Conservation (phyloP, 441 rosid genomes). For the Corymbia calophylla region DNA sequence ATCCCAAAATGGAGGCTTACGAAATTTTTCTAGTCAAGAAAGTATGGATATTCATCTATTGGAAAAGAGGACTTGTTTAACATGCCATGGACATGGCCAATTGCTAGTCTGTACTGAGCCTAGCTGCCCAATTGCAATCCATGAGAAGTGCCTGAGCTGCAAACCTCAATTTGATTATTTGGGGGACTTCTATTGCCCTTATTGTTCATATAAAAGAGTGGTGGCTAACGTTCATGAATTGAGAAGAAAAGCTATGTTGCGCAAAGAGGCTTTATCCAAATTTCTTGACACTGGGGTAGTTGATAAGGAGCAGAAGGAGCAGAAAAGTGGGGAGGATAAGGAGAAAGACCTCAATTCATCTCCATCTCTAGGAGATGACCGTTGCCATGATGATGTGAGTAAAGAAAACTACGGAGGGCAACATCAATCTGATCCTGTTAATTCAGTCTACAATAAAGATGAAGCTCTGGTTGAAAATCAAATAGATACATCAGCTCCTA, state of each 20-base stretch:
- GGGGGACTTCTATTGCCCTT: conserved; percentile 50
- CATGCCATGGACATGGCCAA: conserved; percentile 20
- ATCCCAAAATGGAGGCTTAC: neutral
- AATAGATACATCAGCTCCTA: neutral
- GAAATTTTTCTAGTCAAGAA: neutral
- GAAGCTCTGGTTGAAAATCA: neutral
- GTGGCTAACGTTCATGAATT: conserved; percentile 12
- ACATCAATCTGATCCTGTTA: neutral
- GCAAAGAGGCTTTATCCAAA: conserved; percentile 16
- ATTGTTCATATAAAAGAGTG: conserved; percentile 45
- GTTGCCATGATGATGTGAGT: neutral
- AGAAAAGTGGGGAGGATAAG: neutral
- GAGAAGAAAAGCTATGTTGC: conserved; percentile 23
- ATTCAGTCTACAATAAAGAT: neutral
- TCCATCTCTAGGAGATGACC: neutral
- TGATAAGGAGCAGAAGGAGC: conserved; percentile 1
- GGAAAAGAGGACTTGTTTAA: conserved; percentile 20
- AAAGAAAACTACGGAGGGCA: neutral
- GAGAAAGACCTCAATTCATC: neutral
- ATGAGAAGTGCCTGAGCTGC: conserved; percentile 22
- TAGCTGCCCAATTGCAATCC: conserved; percentile 36
- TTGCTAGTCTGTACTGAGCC: conserved; percentile 28
- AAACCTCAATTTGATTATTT: conserved; percentile 26
- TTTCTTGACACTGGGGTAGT: conserved; percentile 13
- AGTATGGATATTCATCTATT: neutral